Base-by-base conservation (phyloP, 2,329 filamentous ascomycete genomes). In the Setomelanomma holmii region DNA sequence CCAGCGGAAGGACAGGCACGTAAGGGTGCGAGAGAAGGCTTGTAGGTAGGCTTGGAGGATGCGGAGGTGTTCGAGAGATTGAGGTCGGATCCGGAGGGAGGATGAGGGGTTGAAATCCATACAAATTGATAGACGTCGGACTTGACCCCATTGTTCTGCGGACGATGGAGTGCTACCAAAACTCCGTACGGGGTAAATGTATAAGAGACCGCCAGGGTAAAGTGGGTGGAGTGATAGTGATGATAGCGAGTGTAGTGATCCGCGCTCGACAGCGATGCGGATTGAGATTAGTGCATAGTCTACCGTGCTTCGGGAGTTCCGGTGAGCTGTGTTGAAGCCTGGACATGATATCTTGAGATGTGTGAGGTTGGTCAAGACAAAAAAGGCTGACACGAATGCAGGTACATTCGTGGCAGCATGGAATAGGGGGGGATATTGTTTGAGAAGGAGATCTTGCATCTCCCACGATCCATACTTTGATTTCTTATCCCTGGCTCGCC, bases 251-350 rank as follows among this genome's bases (percentile, higher is more conserved):
- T 78, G 79, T 42, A 95, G 77, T 1, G 86, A 84, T 8, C 87
- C 85, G 47, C 88, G 84, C 77, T 96, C 92, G 23, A 96, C 77
- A 10, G 92, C 89, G 58, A 96, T 91, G 58, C 91, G 88, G 49
- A 96, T 78, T 59, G 90, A 95, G 70, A 96, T 91, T 55, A 96
- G 85, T 4, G 91, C 91, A 69, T 95, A 96, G 80, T 96, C 92
- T 53, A 96, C 90, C 41, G 88, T 86, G 72, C 86, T 87, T 41
- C 90, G 84, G 33, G 91, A 84, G 69, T 92, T 91, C 39, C 88
- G 82, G 71, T 91, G 86, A 33, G 69, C 56, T 7, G 82, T 78
- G 53, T 86, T 80, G 72, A 92, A 89, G 33, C 86, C 88, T 4
- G 90, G 89, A 62, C 90, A 95, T 55, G 85, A 86, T 68, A 96